Evolutionary conservation across 805 yeast species (phyloP).

Genomic region (Nakazawaea anatomiae): DNA sequence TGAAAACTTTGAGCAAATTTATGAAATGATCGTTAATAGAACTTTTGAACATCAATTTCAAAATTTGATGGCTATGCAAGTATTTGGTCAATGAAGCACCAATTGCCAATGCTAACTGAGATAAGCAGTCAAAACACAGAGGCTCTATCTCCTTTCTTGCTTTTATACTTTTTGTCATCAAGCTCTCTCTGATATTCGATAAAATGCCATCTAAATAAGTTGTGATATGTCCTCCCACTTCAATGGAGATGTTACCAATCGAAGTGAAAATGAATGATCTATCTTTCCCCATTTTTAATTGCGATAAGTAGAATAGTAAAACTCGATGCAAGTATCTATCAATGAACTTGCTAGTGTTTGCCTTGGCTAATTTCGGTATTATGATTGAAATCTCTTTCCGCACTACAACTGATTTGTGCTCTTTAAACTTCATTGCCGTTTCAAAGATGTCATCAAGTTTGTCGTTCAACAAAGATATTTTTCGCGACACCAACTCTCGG

Average conservation of each 20-base stretch:
- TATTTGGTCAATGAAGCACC: conserved; percentile 93
- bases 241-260: conserved; percentile 77
- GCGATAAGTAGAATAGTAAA: conserved; percentile 68
- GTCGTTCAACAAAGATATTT: conserved; percentile 66
- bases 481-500: conserved; percentile 66
- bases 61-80: conserved; percentile 65
- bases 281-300: conserved; percentile 71
- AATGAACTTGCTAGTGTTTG: conserved; percentile 69
- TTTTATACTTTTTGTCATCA: conserved; percentile 54
- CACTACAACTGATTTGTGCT: conserved; percentile 68
- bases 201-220: conserved; percentile 86
- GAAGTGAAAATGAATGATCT: conserved; percentile 70
- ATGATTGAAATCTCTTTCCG: conserved; percentile 82
- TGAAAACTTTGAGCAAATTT: conserved; percentile 62
- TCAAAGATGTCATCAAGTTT: conserved; percentile 76
- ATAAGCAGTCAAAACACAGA: conserved; percentile 83
- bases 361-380: conserved; percentile 77
- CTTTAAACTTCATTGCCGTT: conserved; percentile 65
- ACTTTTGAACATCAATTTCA: conserved; percentile 75
- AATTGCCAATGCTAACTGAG: conserved; percentile 79
- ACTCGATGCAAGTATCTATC: conserved; percentile 77
- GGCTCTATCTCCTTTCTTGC: conserved; percentile 71
- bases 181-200: conserved; percentile 75
- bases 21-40: conserved; percentile 82
- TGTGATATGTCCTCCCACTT: conserved; percentile 78